Conservation (phyloP, 2,329 filamentous ascomycete species). For the Phialocephala subalpina region DNA sequence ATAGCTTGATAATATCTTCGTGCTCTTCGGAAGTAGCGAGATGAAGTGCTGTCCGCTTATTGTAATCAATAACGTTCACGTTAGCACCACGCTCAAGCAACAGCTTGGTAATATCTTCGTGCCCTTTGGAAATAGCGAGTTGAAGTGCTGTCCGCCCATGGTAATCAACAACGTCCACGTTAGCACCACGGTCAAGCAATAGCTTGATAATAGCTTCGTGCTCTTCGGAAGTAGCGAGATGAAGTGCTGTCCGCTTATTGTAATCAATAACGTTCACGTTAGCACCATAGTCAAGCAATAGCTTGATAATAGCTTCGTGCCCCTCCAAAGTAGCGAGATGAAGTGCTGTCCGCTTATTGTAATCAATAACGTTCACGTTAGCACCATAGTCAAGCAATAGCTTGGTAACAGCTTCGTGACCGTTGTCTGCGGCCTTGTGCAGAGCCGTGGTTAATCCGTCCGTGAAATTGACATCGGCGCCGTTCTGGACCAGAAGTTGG, state of each 20-base stretch:
- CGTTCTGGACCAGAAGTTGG: slow-evolving; percentile 27
- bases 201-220: slow-evolving; percentile 30
- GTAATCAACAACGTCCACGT: not conserved
- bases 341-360: slow-evolving; percentile 10
- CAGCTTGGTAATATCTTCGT: slow-evolving; percentile 30
- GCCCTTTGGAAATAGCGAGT: slow-evolving; percentile 19
- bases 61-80: not conserved
- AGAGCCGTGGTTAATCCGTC: not conserved
- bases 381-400: slow-evolving; percentile 17
- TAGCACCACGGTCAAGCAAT: slow-evolving; percentile 1
- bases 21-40: slow-evolving; percentile 23
- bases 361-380: not conserved
- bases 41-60: slow-evolving; percentile 18
- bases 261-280: not conserved
- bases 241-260: slow-evolving; percentile 18
- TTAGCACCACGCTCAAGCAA: slow-evolving; percentile 1
- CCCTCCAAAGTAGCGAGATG: slow-evolving; percentile 2
- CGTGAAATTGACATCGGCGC: slow-evolving; percentile 14
- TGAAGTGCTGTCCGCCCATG: slow-evolving; percentile 19
- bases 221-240: slow-evolving; percentile 18
- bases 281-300: not conserved
- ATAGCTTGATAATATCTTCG: slow-evolving; percentile 28
- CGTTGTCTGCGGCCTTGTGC: slow-evolving; percentile 3
- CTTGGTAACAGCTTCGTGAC: slow-evolving; percentile 15
- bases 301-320: slow-evolving; percentile 6